Conservation (phyloP, 306 rosid species). For the Prunus mira region DNA sequence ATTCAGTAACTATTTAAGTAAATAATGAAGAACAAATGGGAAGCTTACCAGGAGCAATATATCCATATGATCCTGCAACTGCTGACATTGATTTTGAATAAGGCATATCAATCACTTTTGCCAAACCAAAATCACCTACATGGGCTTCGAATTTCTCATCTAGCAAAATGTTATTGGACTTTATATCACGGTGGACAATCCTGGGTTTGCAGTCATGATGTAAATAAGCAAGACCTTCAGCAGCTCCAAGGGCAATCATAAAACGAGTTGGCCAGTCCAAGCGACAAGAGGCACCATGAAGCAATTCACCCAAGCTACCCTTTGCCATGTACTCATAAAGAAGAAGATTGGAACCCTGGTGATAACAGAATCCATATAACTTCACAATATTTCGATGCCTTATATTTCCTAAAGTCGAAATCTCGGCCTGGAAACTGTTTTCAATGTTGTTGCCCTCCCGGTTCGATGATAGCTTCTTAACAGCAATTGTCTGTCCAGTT, state of each 20-base stretch:
- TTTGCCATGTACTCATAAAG: slow-evolving; percentile 91
- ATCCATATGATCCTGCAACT: slow-evolving; percentile 98
- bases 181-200: slow-evolving; percentile 94
- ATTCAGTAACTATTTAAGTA: neutral
- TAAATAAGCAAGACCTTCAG: slow-evolving; percentile 97
- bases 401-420: slow-evolving; percentile 83
- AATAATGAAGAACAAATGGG: slow-evolving; percentile 2
- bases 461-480: slow-evolving; percentile 80
- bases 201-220: slow-evolving; percentile 96
- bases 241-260: slow-evolving; percentile 89
- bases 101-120: slow-evolving; percentile 97
- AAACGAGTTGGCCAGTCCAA: slow-evolving; percentile 89
- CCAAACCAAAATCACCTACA: slow-evolving; percentile 98
- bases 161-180: slow-evolving; percentile 85
- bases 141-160: slow-evolving; percentile 89
- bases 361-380: slow-evolving; percentile 78
- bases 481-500: slow-evolving; percentile 77
- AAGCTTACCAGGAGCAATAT: slow-evolving; percentile 93
- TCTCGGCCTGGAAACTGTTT: slow-evolving; percentile 83
- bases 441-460: slow-evolving; percentile 84
- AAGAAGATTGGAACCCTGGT: slow-evolving; percentile 84
- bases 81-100: slow-evolving; percentile 96
- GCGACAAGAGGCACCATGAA: slow-evolving; percentile 60
- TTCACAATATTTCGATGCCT: slow-evolving; percentile 95
- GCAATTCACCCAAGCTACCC: slow-evolving; percentile 91